Percentiles rank a stretch among this genome's conserved stretches.
These are phyloP conservation scores for Talaromyces ruber DNA, from an alignment of 495 filamentous ascomycete species.

Conservation along the genomic window DNA sequence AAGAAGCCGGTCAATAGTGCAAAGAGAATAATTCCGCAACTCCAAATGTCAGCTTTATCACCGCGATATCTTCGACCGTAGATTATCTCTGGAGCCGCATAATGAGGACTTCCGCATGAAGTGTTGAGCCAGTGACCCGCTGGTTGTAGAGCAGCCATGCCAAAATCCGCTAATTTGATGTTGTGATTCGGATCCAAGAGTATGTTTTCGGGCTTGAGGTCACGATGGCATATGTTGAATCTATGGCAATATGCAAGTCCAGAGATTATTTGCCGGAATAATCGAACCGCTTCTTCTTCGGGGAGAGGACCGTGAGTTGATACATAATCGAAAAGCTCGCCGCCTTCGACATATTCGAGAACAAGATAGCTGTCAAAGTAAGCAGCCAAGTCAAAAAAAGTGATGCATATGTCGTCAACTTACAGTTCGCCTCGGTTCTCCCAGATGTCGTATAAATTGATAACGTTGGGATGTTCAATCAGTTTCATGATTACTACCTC, in stretches of 20 bases:
- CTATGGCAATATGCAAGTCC: constrained; percentile 87
- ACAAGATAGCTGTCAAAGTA: constrained; percentile 68
- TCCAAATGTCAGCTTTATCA: constrained; percentile 85
- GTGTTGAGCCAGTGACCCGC: constrained; percentile 65
- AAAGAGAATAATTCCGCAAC: constrained; percentile 84
- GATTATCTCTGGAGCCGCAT: constrained; percentile 88
- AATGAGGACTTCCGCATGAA: constrained; percentile 93
- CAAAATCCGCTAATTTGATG: constrained; percentile 93
- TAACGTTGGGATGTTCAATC: constrained; percentile 87
- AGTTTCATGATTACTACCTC: constrained; percentile 96
- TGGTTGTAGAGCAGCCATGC: constrained; percentile 92
- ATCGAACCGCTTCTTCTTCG: constrained; percentile 72
- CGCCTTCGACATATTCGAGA: constrained; percentile 86
- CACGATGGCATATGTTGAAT: constrained; percentile 90
- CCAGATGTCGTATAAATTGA: constrained; percentile 90
- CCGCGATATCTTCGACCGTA: constrained; percentile 65
- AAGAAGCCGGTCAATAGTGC: constrained; percentile 70
- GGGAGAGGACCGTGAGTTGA: constrained; percentile 53
- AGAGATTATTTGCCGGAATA: constrained; percentile 90
- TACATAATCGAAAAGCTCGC: constrained; percentile 83
- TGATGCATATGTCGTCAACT: constrained; percentile 20
- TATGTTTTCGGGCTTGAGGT: constrained; percentile 97
- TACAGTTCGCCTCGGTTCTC: constrained; percentile 91
- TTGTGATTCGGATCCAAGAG: constrained; percentile 61
- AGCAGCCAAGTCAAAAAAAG: not conserved